These are phyloP conservation scores for Penicillium nucicola DNA, from an alignment of 495 filamentous ascomycete genomes.

Conservation along the genomic window DNA sequence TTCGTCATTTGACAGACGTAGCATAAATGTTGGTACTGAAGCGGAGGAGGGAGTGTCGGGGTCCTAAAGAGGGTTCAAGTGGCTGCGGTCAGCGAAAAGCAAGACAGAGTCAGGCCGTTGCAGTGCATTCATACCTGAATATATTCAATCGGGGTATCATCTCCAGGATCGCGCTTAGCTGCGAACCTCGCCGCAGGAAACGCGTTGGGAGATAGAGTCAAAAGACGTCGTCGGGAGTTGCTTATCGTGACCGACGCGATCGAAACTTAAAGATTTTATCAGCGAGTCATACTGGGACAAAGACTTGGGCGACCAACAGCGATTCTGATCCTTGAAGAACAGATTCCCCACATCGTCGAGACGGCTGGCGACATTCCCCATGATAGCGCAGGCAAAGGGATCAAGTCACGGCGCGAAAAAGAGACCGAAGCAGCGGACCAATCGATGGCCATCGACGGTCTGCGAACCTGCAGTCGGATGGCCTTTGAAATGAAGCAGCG, in stretches of 20 bases:
- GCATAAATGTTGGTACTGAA: slow-evolving; percentile 67
- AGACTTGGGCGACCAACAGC: slow-evolving; percentile 56
- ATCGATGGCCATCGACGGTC: slow-evolving; percentile 36
- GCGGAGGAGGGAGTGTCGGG: slow-evolving; percentile 60
- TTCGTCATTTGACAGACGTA: slow-evolving; percentile 86
- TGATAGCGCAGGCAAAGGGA: slow-evolving; percentile 38
- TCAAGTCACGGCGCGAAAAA: slow-evolving; percentile 32
- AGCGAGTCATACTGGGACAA: slow-evolving; percentile 2
- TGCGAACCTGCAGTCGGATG: slow-evolving; percentile 27
- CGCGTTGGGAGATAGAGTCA: slow-evolving; percentile 80
- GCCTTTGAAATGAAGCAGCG: slow-evolving; percentile 10
- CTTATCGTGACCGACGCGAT: slow-evolving; percentile 77
- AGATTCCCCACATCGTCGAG: slow-evolving; percentile 80
- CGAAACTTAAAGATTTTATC: slow-evolving; percentile 58
- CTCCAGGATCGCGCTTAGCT: slow-evolving; percentile 70
- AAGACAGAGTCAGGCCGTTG: background rate
- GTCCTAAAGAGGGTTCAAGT: slow-evolving; percentile 55
- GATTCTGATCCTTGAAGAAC: slow-evolving; percentile 85
- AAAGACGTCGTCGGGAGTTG: slow-evolving; percentile 69
- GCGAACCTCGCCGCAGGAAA: slow-evolving; percentile 80
- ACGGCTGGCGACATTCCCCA: slow-evolving; percentile 93
- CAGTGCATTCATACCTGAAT: slow-evolving; percentile 65
- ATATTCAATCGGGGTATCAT: slow-evolving; percentile 79
- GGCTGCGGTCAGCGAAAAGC: background rate
- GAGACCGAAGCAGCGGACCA: slow-evolving; percentile 30